These are phyloP conservation scores for Ganoderma multipileum DNA, from an alignment of 1,284 basidiomycete species.

Conservation along the genomic window DNA sequence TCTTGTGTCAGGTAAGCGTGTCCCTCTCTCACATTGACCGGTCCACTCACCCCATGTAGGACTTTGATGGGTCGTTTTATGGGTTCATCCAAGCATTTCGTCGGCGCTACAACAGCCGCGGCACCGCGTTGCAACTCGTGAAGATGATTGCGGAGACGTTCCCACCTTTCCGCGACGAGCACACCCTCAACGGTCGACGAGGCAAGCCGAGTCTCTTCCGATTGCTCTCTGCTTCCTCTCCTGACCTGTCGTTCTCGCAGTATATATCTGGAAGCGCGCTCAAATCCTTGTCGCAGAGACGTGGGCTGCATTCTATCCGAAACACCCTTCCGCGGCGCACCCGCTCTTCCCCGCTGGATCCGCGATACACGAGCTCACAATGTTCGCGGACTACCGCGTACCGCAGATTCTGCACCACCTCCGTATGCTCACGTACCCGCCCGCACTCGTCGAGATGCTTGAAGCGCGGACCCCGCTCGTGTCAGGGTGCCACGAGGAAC, in stretches of 20 bases:
- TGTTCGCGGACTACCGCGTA: conserved; percentile 90
- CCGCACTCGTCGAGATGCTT: conserved; percentile 57
- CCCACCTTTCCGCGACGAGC: conserved; percentile 79
- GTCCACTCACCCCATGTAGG: conserved; percentile 44
- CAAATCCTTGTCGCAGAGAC: conserved; percentile 87
- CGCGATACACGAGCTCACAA: conserved; percentile 71
- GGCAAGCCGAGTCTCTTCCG: conserved; percentile 46
- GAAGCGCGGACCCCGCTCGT: conserved; percentile 49
- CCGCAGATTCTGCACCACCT: conserved; percentile 86
- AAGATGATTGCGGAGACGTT: conserved; percentile 74
- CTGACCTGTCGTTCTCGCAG: conserved; percentile 42
- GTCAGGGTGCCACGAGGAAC: conserved; percentile 67
- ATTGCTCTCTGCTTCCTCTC: conserved; percentile 2
- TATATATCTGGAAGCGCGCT: conserved; percentile 84
- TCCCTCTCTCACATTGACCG: background rate
- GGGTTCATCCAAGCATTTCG: conserved; percentile 71
- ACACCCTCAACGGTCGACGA: conserved; percentile 59
- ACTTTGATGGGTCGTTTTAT: conserved; percentile 74
- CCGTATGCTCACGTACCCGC: conserved; percentile 71
- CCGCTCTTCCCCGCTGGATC: conserved; percentile 76
- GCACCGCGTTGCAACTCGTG: conserved; percentile 76
- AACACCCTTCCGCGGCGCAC: conserved; percentile 51
- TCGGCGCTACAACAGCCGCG: conserved; percentile 52
- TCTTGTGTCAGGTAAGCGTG: conserved; percentile 65
- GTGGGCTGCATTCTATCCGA: conserved; percentile 82